Percentiles rank a stretch among this genome's conserved stretches.
Evolutionary conservation across 1,284 basidiomycete genomes (phyloP).

Genomic region (Melampsora americana): DNA sequence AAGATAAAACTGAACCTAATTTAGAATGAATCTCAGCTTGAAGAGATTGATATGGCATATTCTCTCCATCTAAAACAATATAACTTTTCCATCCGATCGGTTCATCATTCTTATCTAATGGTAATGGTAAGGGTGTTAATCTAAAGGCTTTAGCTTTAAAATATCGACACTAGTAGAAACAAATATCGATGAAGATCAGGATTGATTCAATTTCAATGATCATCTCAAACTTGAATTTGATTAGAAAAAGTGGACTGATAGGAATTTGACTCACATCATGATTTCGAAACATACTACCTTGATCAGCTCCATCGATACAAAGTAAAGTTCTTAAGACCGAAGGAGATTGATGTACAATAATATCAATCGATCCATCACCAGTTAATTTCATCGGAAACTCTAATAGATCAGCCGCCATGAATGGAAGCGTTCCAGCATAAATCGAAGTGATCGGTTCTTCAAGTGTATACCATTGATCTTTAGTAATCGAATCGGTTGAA

Average conservation of each 20-base stretch:
- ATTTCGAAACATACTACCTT: constrained; percentile 24
- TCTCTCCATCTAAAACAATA: constrained; percentile 31
- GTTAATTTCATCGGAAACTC: constrained; percentile 27
- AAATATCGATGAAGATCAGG: no score
- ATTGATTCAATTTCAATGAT: no score
- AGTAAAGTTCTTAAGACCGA: constrained; percentile 4
- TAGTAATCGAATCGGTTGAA: no score
- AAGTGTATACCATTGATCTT: constrained; percentile 16
- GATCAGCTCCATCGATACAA: constrained; percentile 15
- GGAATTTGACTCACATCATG: constrained; percentile 2
- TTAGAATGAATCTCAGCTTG: constrained; percentile 32
- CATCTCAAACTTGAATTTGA: no score
- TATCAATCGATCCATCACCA: constrained; percentile 33
- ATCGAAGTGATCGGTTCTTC: constrained; percentile 25
- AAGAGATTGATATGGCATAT: constrained; percentile 21
- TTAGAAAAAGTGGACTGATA: no score
- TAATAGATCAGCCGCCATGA: constrained; percentile 23
- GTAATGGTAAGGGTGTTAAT: constrained; percentile 1
- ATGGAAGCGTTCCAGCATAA: constrained; percentile 36
- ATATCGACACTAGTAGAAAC: constrained; percentile 19
- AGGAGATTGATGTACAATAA: constrained; percentile 19
- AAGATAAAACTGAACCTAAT: constrained; percentile 11
- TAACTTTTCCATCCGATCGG: neutral
- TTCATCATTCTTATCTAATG: neutral
- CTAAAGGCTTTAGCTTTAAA: constrained; percentile 39